Evolutionary conservation across 495 filamentous ascomycete genomes (phyloP).

Genomic region (Penicillium pancosmium): DNA sequence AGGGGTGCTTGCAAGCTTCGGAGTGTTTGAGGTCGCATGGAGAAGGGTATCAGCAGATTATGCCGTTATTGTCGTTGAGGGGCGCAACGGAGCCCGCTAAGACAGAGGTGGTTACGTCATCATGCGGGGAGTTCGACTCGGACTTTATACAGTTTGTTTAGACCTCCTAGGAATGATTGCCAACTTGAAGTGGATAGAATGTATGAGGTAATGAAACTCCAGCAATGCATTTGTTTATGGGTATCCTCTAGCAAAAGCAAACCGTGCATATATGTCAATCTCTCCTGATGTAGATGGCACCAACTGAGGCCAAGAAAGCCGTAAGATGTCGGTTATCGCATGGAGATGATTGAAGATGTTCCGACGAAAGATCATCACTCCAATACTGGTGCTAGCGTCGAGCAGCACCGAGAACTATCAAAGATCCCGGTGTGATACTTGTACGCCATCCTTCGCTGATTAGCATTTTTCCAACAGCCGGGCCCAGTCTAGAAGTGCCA

Average conservation of each 20-base stretch:
- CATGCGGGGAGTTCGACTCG: not conserved
- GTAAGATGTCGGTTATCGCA: no score
- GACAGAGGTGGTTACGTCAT: conserved; percentile 28
- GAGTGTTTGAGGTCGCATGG: conserved; percentile 39
- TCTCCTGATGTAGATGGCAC: no score
- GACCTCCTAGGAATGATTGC: not conserved
- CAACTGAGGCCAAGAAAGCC: no score
- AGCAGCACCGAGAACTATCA: conserved; percentile 62
- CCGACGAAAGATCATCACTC: not conserved
- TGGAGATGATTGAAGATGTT: not conserved
- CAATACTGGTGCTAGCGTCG: conserved; percentile 15
- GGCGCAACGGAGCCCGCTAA: not conserved
- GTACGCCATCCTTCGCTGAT: conserved; percentile 81
- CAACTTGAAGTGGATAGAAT: no score
- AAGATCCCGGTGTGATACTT: conserved; percentile 64
- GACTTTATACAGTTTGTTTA: not conserved
- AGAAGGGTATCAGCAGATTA: conserved; percentile 1
- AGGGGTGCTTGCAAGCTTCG: conserved; percentile 48
- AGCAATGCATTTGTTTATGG: not conserved
- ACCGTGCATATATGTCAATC: not conserved
- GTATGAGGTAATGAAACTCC: not conserved
- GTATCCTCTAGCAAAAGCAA: conserved; percentile 1
- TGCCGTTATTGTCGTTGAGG: not conserved
- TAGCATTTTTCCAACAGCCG: conserved; percentile 78
- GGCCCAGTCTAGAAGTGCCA: conserved; percentile 72